phyloP scores from a whole-genome alignment of 2,329 filamentous ascomycete genomes.

The Cladophialophora carrionii region DNA sequence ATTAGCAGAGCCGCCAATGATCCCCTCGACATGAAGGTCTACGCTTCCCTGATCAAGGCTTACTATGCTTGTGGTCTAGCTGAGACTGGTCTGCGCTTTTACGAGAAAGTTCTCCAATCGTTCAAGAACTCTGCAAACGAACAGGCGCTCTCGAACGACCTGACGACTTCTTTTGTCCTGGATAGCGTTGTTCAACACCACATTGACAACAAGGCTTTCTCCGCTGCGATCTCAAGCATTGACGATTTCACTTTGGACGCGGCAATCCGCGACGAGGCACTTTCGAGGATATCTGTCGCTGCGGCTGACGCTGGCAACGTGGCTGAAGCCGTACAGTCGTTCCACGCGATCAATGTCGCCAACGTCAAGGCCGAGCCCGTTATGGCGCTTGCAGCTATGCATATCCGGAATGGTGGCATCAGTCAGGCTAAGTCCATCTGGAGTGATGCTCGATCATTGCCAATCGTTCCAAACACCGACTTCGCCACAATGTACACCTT shows the following conservation, averaged over 20 bases:
- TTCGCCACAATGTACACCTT: conserved; percentile 89
- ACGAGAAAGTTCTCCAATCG: conserved; percentile 71
- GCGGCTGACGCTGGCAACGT: conserved; percentile 80
- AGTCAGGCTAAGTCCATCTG: conserved; percentile 78
- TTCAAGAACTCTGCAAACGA: conserved; percentile 53
- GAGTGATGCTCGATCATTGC: conserved; percentile 68
- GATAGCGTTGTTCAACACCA: conserved; percentile 79
- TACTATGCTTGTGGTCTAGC: conserved; percentile 81
- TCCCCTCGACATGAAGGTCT: conserved; percentile 78
- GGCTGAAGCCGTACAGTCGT: conserved; percentile 68
- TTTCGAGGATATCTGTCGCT: conserved; percentile 72
- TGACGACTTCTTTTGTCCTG: conserved; percentile 72
- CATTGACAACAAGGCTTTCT: conserved; percentile 53
- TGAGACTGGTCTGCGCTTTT: conserved; percentile 81
- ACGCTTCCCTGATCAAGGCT: conserved; percentile 87
- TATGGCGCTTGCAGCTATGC: conserved; percentile 82
- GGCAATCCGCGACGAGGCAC: conserved; percentile 62
- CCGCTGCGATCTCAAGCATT: conserved; percentile 26
- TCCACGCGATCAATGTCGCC: conserved; percentile 58
- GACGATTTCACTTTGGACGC: conserved; percentile 52
- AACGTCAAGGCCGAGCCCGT: conserved; percentile 61
- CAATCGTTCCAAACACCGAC: conserved; percentile 48
- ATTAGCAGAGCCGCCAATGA: conserved; percentile 68
- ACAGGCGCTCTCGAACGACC: conserved; percentile 61
- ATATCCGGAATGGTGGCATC: conserved; percentile 80